Evolutionary conservation across 345 rosid species (phyloP).

Genomic region (Barbarea vulgaris): DNA sequence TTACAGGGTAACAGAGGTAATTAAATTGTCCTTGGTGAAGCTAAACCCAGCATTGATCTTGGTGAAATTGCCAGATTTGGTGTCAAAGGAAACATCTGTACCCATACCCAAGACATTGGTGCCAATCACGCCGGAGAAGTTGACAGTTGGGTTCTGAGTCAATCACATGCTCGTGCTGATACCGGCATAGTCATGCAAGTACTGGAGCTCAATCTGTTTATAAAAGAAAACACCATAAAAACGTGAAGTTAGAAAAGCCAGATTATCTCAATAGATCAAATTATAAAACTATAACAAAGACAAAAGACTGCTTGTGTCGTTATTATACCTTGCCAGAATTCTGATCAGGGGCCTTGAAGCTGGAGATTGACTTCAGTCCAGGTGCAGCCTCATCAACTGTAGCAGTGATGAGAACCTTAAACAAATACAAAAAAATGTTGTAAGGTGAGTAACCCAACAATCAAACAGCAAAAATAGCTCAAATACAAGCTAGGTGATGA

Average conservation of each 20-base stretch:
- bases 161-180: constrained; percentile 79
- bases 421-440: constrained; percentile 21
- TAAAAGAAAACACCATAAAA: background rate
- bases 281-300: background rate
- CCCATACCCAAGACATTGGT: constrained; percentile 62
- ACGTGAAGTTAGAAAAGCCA: background rate
- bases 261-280: background rate
- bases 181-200: constrained; percentile 84
- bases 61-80: constrained; percentile 72
- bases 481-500: background rate
- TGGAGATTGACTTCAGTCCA: constrained; percentile 78
- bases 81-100: constrained; percentile 78
- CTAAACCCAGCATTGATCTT: constrained; percentile 80
- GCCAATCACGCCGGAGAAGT: constrained; percentile 85
- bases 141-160: constrained; percentile 76
- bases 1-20: constrained; percentile 75
- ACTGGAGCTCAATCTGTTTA: constrained; percentile 84
- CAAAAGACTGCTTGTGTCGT: background rate
- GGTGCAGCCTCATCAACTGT: constrained; percentile 88
- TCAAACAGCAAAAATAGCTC: background rate
- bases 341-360: constrained; percentile 85
- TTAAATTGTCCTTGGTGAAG: constrained; percentile 67
- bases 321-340: constrained; percentile 85
- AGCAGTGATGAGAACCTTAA: constrained; percentile 77
- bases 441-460: background rate